Conservation (phyloP, 495 filamentous ascomycete genomes). For the Annulohypoxylon stygium region DNA sequence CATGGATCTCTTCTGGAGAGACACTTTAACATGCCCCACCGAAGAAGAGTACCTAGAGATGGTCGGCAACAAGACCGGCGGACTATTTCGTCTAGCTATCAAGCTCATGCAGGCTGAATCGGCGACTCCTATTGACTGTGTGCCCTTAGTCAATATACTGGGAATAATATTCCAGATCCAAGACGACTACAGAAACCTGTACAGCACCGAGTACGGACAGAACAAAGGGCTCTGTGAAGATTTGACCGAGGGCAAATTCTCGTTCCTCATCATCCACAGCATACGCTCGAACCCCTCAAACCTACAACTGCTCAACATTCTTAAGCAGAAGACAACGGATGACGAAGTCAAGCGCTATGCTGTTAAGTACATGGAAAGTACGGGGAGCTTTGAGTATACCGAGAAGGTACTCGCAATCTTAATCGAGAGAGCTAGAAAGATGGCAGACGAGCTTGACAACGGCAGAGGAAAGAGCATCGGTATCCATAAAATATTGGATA, state of each 20-base stretch:
- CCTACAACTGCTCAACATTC: constrained; percentile 87
- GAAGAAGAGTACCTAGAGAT: constrained; percentile 99
- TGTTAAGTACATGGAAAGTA: constrained; percentile 89
- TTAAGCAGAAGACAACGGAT: constrained; percentile 88
- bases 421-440: constrained; percentile 71
- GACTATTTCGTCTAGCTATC: constrained; percentile 92
- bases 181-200: constrained; percentile 96
- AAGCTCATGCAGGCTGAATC: constrained; percentile 97
- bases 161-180: constrained; percentile 96
- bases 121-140: constrained; percentile 73
- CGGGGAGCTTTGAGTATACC: constrained; percentile 90
- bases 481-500: constrained; percentile 66
- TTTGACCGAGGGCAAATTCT: constrained; percentile 97
- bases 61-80: constrained; percentile 98
- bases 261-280: constrained; percentile 95
- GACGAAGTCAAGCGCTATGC: constrained; percentile 93
- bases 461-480: constrained; percentile 59
- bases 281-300: constrained; percentile 85
- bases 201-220: constrained; percentile 75
- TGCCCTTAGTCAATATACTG: constrained; percentile 88
- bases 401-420: constrained; percentile 75
- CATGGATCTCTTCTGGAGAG: constrained; percentile 98
- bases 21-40: constrained; percentile 90
- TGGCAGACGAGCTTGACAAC: constrained; percentile 77
- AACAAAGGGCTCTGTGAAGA: constrained; percentile 98